Base-by-base conservation (phyloP, 2,329 filamentous ascomycete genomes). In the Biscogniauxia marginata region DNA sequence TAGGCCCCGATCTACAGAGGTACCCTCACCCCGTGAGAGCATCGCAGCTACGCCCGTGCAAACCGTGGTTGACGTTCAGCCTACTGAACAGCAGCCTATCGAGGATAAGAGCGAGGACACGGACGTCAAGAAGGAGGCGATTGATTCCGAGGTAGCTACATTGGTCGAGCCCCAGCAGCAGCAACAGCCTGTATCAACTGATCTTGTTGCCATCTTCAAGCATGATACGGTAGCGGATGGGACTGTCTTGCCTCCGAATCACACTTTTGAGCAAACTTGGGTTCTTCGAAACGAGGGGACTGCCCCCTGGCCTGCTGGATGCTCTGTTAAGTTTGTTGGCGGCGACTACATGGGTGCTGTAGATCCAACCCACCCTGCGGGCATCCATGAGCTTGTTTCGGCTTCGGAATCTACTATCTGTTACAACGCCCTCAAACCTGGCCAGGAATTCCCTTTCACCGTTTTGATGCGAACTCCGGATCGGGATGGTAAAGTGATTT, bases 291-390 rank as follows among this genome's bases (percentile, higher is more conserved):
- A 99, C 71, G 87, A 88, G 19, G 93, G 95, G 23, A 84, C 84
- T 9, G 76, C 80, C 50, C 74, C 86, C 11, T 99, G 95, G 95
- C 95, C 95, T 39, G 84, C 87, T 54, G 95, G 93, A 59, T 96
- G 91, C 79, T 89, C 87, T 55, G 90, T 98, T 65, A 91, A 90
- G 74, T 97, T 93, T 69, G 89, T 96, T 57, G 92, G 93, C 56
- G 95, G 95, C 50, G 93, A 98, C 73, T 92, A 93, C 75, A 98
- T 99, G 95, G 91, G 96, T 66, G 89, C 93, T 64, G 83, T 96
- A 53, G 90, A 96, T 72, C 86, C 89, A 51, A 83, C 82, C 59
- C 89, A 89, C 67, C 90, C 92, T 21, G 86, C 89, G n/a, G 90
- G 88, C 64, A 85, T 91, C 55, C 81, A 83, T 43, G 87, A 93